Evolutionary conservation across 1,284 basidiomycete species (phyloP), one percentile per base, ranked within the genome.

Genomic region (Microbotryum intermedium): DNA sequence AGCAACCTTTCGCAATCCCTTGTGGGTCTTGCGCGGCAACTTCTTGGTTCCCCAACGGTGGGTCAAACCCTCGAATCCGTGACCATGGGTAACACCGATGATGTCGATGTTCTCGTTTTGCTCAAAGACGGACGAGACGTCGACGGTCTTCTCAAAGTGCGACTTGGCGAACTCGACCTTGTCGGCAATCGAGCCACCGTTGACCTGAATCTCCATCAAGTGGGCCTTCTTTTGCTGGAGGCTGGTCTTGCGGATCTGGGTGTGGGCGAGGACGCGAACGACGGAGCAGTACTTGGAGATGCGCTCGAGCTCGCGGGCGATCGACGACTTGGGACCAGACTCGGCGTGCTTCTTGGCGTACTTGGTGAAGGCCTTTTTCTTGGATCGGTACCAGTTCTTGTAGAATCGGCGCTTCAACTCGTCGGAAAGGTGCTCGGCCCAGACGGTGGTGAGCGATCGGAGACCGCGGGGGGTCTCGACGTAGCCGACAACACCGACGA

Each of bases 261-360:
- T 97, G 85, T 97, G 92, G 70, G 92, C 94, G 70, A 99, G 89
- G 70, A 98, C 90, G 80, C 95, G 93, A 77, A 99, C 95, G 72
- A 99, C 93, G 62, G 94, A 91, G 84, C 92, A 97, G 84, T 98
- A 98, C 80, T 98, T 98, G 82, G 90, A 89, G 77, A 99, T 97
- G 72, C 95, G 91, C 83, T 98, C 94, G 73, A 99, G 87, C 79
- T 99, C 95, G 74, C 93, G 90, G 68, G 85, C 81, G 74, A 91
- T 84, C 59, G 90, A 90, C 78, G 92, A 90, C 59, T 66, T 68
- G 75, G 91, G 91, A 74, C 84, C 84, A 76, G 91, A 88, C 79
- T 97, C 94, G 60, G 93, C 88, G 78, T 95, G 88, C 83, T 97
- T 97, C 87, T 97, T 97, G 77, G 94, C 94, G 80, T 97, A 94